Evolutionary conservation across 768 basidiomycete genomes (phyloP), one percentile per base, ranked within the genome.

Genomic region (Grammothele lineata): DNA sequence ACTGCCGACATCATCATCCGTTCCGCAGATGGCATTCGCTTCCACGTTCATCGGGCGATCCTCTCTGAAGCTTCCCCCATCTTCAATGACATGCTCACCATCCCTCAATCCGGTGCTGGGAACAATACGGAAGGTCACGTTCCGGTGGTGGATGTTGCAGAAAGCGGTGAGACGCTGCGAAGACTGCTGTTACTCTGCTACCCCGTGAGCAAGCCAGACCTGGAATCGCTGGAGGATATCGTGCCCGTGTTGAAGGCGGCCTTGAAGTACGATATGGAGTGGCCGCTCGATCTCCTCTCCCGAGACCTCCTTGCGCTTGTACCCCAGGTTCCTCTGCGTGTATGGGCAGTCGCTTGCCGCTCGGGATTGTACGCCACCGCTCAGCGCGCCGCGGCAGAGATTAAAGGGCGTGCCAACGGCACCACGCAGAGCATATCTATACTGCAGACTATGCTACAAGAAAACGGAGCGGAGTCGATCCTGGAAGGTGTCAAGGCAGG

Each of bases 11-110:
- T 81, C 40, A 72, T 80, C 45, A 66, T 83, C 27, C 73, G 76
- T 46, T 76, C 78, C 7, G 74, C 76, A 40, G 80, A 82, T 55
- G 58, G 59, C 23, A 63, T 68, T 50, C 62, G 69, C 46, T 81
- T 80, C 60, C 70, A 69, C 47, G 72, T 75, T 35, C 76, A 75
- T 69, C 77, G 74, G 51, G 55, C 73, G 32, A 67, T 82, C 45
- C 65, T 83, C 17, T 70, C 77, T 17, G 60, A 80, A 23, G 74
- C 78, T 2, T 82, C 81, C 18, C 70, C 80, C 7, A 76, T 83
- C 58, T 82, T 83, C 54, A 67, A 67, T 41, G 70, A 71, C 47
- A 74, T 80, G 65, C 77, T 83, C 55, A 27, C 49, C 3, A 17
- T 50, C 7, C 50, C 53, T 1, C 53, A 48, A 26, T 42, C 35